A percentile compares a stretch with the other conserved stretches of the same genome.
phyloP scores from a whole-genome alignment of 805 yeast species.

The Lipomyces oligophaga region DNA sequence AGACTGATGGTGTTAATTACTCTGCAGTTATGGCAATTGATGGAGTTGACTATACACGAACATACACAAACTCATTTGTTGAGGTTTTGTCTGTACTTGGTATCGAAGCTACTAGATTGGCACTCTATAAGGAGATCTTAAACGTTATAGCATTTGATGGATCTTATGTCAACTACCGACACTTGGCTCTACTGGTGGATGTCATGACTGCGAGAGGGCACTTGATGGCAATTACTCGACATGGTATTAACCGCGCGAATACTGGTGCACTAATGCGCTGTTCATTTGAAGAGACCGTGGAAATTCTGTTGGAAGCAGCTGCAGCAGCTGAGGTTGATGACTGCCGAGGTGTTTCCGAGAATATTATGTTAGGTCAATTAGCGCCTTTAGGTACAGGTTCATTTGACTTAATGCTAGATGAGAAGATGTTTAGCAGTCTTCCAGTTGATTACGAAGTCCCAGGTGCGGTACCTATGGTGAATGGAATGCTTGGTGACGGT shows the following conservation, averaged over 20 bases:
- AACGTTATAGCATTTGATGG: slow-evolving; percentile 99
- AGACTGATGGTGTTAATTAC: slow-evolving; percentile 96
- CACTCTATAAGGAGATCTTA: slow-evolving; percentile 87
- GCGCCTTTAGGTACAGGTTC: slow-evolving; percentile 99
- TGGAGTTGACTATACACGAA: slow-evolving; percentile 87
- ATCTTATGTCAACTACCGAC: slow-evolving; percentile 98
- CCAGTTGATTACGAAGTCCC: slow-evolving; percentile 44
- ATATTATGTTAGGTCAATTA: slow-evolving; percentile 94
- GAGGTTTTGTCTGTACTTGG: slow-evolving; percentile 93
- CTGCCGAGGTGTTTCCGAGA: slow-evolving; percentile 97
- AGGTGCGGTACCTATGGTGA: slow-evolving; percentile 2
- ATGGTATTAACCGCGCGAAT: slow-evolving; percentile 97
- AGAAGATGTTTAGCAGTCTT: slow-evolving; percentile 48
- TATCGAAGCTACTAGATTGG: slow-evolving; percentile 96
- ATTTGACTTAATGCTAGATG: slow-evolving; percentile 92
- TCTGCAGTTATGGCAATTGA: slow-evolving; percentile 92
- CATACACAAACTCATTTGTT: slow-evolving; percentile 94
- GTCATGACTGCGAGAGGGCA: slow-evolving; percentile 99
- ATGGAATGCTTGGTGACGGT: slow-evolving; percentile 49
- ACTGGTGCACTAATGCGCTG: slow-evolving; percentile 99
- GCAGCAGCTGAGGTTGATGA: slow-evolving; percentile 97
- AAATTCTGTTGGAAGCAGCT: slow-evolving; percentile 94
- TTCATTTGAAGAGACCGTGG: slow-evolving; percentile 98
- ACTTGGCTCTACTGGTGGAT: slow-evolving; percentile 94
- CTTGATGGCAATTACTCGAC: slow-evolving; percentile 97